A percentile compares a stretch with the other conserved stretches of the same genome.
These are phyloP conservation scores for Candida dubliniensis DNA, from an alignment of 1,139 yeast species.

Conservation along the genomic window DNA sequence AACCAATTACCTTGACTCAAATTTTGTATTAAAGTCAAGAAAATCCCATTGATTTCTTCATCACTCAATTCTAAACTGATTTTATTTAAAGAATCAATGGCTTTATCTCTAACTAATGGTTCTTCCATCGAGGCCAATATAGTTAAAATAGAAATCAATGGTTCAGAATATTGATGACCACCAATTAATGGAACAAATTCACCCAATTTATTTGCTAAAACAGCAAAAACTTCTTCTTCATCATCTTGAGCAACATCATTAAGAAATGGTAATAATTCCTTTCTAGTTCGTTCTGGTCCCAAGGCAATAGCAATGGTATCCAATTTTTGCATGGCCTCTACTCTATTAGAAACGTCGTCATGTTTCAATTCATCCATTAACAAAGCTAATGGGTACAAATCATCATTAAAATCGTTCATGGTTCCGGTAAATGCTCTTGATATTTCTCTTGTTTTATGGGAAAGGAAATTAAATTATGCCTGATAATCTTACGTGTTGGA, in stretches of 20 bases:
- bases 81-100: conserved; percentile 78
- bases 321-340: conserved; percentile 91
- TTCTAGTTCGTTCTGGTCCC: conserved; percentile 90
- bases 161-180: conserved; percentile 75
- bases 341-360: conserved; percentile 91
- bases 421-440: conserved; percentile 7
- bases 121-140: conserved; percentile 92
- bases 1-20: conserved; percentile 94
- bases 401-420: conserved; percentile 52
- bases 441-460: not conserved
- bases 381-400: conserved; percentile 90
- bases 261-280: conserved; percentile 86
- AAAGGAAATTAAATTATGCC: not conserved
- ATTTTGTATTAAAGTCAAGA: conserved; percentile 73
- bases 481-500: not conserved
- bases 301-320: conserved; percentile 94
- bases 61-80: conserved; percentile 66
- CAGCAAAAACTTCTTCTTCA: conserved; percentile 96
- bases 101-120: conserved; percentile 95
- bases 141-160: conserved; percentile 82
- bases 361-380: conserved; percentile 94
- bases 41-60: conserved; percentile 65
- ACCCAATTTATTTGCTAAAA: conserved; percentile 87
- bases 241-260: conserved; percentile 92
- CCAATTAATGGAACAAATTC: conserved; percentile 85